Evolutionary conservation across 208 protist species (phyloP).

Genomic region (Trypanosoma melophagium): DNA sequence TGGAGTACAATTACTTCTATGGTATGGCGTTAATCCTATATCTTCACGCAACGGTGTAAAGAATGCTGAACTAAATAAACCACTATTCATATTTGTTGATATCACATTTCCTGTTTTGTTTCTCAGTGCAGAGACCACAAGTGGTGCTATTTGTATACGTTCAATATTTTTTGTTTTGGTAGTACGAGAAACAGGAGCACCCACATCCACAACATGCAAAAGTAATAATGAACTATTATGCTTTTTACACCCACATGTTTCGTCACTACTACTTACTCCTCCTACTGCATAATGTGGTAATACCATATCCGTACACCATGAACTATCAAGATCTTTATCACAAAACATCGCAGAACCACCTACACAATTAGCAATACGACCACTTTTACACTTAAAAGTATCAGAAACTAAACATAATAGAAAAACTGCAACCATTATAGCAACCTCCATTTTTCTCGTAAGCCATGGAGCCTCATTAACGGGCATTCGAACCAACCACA

Average conservation of each 20-base stretch:
- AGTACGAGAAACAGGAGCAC: not conserved
- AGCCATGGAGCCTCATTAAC: conserved; percentile 42
- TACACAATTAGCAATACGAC: not conserved
- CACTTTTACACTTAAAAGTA: conserved; percentile 30
- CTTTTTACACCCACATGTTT: conserved; percentile 1
- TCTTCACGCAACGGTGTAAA: conserved; percentile 8
- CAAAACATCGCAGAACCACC: conserved; percentile 8
- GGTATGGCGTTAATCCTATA: not conserved
- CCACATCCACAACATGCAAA: conserved; percentile 22
- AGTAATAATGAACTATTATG: conserved; percentile 13
- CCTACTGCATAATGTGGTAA: not conserved
- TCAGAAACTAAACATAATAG: conserved; percentile 36
- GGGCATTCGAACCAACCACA: conserved; percentile 2
- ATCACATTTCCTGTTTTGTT: conserved; percentile 5
- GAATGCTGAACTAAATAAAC: conserved; percentile 1
- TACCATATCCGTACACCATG: conserved; percentile 19
- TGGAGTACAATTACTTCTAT: not conserved
- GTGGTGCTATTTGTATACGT: conserved; percentile 3
- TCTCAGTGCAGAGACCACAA: conserved; percentile 6
- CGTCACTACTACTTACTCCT: not conserved
- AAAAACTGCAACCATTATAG: conserved; percentile 33
- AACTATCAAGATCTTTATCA: not conserved
- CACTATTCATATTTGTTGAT: not conserved
- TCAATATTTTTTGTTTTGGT: not conserved
- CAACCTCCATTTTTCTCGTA: conserved; percentile 29